Evolutionary conservation across 148 eudicot species (phyloP), one percentile per base, ranked within the genome.

Genomic region (Oxyria digyna): DNA sequence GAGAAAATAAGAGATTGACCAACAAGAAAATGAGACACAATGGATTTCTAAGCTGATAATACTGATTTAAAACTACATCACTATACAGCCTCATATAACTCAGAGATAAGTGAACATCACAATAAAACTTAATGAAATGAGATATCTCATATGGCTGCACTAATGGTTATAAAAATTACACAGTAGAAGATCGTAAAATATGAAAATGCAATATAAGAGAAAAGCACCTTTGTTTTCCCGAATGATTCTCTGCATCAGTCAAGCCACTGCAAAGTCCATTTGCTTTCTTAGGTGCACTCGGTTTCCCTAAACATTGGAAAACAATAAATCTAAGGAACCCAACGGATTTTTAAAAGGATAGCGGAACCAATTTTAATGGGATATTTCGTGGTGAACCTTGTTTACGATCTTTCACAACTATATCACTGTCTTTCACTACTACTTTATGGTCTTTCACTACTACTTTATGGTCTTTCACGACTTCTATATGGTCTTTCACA

Each of bases 161-260:
- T 4, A 27, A 29, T 8, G 37, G 38, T 13, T 13, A 15, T 14
- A 59, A 29, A 29, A 59, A 59, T 12, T 14, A 59, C 14, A 14
- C 65, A 59, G 65, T 0, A 46, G 9, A n/a, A 46, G 23, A 59
- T 27, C 23, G 20, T 59, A 59, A 13, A 59, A 27, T 8, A 59
- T 14, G n/a, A n/a, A n/a, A n/a, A n/a, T 3, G 35, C 5, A 59
- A n/a, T 29, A 8, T 18, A 59, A 29, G 18, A 46, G 23, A n/a
- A 4, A n/a, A 50, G 69, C 72, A 84, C 96, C 87, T 87, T 71
- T 85, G 97, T 70, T 84, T 92, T 62, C 89, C 89, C 33, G 97
- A 84, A 75, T 71, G 68, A 14, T 35, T 77, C 49, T 76, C 86
- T 67, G 72, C 85, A 42, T 77, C 80, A 71, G 75, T 72, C 42